These are phyloP conservation scores for Lasiodiplodia citricola DNA, from an alignment of 2,329 filamentous ascomycete genomes.

Conservation along the genomic window DNA sequence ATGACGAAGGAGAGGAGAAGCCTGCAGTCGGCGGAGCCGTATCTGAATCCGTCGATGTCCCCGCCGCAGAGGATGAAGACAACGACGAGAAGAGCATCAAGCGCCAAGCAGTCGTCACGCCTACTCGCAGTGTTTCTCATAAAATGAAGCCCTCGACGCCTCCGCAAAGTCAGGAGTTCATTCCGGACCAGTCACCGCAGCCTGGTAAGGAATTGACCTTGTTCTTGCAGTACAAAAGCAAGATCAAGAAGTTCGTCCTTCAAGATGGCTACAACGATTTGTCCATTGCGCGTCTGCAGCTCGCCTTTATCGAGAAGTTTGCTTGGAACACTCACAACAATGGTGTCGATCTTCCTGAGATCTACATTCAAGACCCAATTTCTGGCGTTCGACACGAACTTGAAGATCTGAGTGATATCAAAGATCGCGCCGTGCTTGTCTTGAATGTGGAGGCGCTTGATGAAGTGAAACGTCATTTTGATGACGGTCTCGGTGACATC, in stretches of 20 bases:
- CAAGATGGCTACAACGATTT: slow-evolving; percentile 83
- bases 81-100: slow-evolving; percentile 34
- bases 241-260: slow-evolving; percentile 94
- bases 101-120: slow-evolving; percentile 31
- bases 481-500: slow-evolving; percentile 83
- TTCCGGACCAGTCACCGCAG: slow-evolving; percentile 68
- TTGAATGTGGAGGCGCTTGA: slow-evolving; percentile 92
- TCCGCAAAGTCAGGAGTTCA: slow-evolving; percentile 47
- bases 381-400: slow-evolving; percentile 97
- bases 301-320: slow-evolving; percentile 99
- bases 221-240: slow-evolving; percentile 95
- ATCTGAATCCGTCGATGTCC: slow-evolving; percentile 40
- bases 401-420: slow-evolving; percentile 90
- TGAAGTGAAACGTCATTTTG: slow-evolving; percentile 95
- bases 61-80: slow-evolving; percentile 38
- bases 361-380: slow-evolving; percentile 95
- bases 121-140: slow-evolving; percentile 39
- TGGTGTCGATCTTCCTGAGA: slow-evolving; percentile 89
- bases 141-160: slow-evolving; percentile 47
- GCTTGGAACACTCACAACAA: slow-evolving; percentile 98
- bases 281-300: slow-evolving; percentile 83
- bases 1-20: slow-evolving; percentile 33
- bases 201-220: slow-evolving; percentile 86
- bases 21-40: slow-evolving; percentile 42
- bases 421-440: slow-evolving; percentile 92